Percentiles rank a stretch among this genome's conserved stretches.
Evolutionary conservation across 164 flowering plant genomes (phyloP).

Genomic region (Malania oleifera): DNA sequence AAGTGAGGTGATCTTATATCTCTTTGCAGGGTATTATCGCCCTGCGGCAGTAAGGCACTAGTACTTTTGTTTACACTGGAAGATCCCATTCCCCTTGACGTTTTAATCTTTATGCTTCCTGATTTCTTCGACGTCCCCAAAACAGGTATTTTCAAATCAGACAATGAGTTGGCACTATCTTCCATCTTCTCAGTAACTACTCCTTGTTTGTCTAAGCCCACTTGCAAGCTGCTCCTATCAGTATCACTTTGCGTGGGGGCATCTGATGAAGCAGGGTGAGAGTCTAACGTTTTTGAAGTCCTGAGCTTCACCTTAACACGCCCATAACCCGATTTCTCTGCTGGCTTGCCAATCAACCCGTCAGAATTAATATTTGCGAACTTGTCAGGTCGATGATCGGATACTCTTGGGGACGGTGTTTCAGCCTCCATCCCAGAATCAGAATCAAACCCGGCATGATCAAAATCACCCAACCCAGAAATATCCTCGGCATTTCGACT

Average conservation of each 20-base stretch:
- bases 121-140: constrained; percentile 40
- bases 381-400: constrained; percentile 34
- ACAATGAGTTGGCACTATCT: constrained; percentile 49
- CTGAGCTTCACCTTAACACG: constrained; percentile 87
- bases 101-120: constrained; percentile 68
- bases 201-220: constrained; percentile 39
- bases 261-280: constrained; percentile 39
- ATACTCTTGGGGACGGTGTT: constrained; percentile 38
- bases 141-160: constrained; percentile 28
- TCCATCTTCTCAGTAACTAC: constrained; percentile 43
- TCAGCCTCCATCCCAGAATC: constrained; percentile 43
- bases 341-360: constrained; percentile 30
- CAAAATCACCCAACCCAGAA: constrained; percentile 36
- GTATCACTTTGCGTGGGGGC: constrained; percentile 56
- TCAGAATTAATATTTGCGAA: constrained; percentile 25
- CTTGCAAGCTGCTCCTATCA: constrained; percentile 50
- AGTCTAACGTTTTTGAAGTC: constrained; percentile 44
- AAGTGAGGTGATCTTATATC: constrained; percentile 20
- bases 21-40: constrained; percentile 23
- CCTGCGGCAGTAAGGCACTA: constrained; percentile 20
- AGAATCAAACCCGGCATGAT: constrained; percentile 29
- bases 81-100: constrained; percentile 46
- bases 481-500: constrained; percentile 30
- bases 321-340: constrained; percentile 40
- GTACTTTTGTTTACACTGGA: constrained; percentile 23